Evolutionary conservation across 2,329 filamentous ascomycete genomes (phyloP).

Genomic region (Venturia carpophila): DNA sequence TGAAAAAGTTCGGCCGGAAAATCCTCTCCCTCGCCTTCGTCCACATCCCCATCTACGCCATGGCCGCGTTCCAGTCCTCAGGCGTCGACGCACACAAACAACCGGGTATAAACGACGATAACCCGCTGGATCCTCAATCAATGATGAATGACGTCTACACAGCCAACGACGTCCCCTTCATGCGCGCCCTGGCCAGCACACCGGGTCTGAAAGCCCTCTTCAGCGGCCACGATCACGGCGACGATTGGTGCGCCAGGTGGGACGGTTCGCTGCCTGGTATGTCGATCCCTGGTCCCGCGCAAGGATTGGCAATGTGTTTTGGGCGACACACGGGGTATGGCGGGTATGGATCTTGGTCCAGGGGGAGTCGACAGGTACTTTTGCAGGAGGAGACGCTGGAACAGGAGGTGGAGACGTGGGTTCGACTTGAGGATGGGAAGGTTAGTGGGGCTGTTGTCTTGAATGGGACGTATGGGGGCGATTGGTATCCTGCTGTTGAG

Average conservation of each 20-base stretch:
- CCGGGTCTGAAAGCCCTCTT: conserved; percentile 52
- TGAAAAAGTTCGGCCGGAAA: conserved; percentile 25
- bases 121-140: conserved; percentile 34
- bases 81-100: conserved; percentile 38
- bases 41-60: conserved; percentile 45
- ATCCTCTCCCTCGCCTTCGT: conserved; percentile 49
- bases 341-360: conserved; percentile 58
- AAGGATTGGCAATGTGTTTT: conserved; percentile 47
- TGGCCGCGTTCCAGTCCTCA: conserved; percentile 35
- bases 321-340: conserved; percentile 63
- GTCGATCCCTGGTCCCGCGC: conserved; percentile 28
- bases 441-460: conserved; percentile 46
- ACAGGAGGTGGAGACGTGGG: conserved; percentile 49
- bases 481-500: conserved; percentile 38
- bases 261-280: conserved; percentile 25
- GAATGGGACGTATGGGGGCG: conserved; percentile 52
- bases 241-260: conserved; percentile 41
- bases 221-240: conserved; percentile 56
- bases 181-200: conserved; percentile 51
- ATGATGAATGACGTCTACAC: conserved; percentile 35
- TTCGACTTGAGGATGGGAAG: conserved; percentile 50
- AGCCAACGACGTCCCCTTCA: conserved; percentile 52
- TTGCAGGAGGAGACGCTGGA: conserved; percentile 39
- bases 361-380: conserved; percentile 51
- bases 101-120: conserved; percentile 42